These are phyloP conservation scores for Diaporthe aspalathi DNA, from an alignment of 2,329 filamentous ascomycete genomes.

Conservation along the genomic window DNA sequence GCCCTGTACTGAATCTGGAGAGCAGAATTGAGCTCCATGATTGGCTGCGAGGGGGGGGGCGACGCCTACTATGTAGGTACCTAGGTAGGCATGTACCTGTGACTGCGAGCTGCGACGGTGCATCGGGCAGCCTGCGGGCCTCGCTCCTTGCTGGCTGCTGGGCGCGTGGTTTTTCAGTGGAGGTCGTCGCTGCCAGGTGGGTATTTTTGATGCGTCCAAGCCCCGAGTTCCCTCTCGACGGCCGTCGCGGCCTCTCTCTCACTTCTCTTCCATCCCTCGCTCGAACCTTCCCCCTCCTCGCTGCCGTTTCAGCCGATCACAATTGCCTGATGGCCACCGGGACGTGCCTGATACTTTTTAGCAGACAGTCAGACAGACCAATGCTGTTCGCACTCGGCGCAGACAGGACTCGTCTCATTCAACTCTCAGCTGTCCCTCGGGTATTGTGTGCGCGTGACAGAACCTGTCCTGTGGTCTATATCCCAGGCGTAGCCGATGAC, in stretches of 20 bases:
- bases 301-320: slow-evolving; percentile 31
- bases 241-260: not conserved
- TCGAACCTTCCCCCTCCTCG: slow-evolving; percentile 13
- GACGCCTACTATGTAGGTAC: slow-evolving; percentile 6
- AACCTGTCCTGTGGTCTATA: slow-evolving; percentile 1
- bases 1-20: slow-evolving; percentile 32
- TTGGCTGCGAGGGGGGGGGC: slow-evolving; percentile 5
- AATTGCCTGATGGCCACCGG: slow-evolving; percentile 18
- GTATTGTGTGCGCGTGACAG: not conserved
- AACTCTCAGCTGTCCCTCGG: not conserved
- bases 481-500: slow-evolving; percentile 10
- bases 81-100: not conserved
- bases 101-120: slow-evolving; percentile 2
- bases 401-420: slow-evolving; percentile 12
- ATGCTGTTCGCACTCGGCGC: not conserved
- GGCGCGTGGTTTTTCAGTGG: slow-evolving; percentile 28
- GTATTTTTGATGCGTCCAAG: not conserved
- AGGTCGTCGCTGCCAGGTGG: slow-evolving; percentile 32
- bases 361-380: not conserved
- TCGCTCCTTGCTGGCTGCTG: slow-evolving; percentile 18
- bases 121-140: slow-evolving; percentile 16
- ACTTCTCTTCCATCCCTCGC: slow-evolving; percentile 18
- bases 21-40: slow-evolving; percentile 31
- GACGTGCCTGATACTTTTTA: slow-evolving; percentile 8
- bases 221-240: not conserved